Conservation (phyloP, 768 basidiomycete genomes). For the Gymnopilus dilepis region DNA sequence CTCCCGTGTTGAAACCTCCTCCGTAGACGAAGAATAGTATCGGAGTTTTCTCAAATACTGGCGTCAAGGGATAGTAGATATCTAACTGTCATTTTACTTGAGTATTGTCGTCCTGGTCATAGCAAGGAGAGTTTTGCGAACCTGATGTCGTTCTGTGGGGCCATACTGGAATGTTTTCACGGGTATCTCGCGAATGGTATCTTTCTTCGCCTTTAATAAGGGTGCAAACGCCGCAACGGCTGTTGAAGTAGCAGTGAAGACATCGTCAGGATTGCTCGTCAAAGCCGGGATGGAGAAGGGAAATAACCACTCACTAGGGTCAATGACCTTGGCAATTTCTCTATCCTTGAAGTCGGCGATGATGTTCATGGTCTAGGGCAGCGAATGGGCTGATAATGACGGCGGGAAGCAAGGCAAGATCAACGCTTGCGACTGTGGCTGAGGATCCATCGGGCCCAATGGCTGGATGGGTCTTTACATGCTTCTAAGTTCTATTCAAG, state of each 20-base stretch:
- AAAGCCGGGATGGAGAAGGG: conserved; percentile 6
- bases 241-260: conserved; percentile 27
- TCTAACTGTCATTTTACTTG: conserved; percentile 53
- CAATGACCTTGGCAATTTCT: conserved; percentile 28
- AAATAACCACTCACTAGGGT: conserved; percentile 30
- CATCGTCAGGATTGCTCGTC: not conserved
- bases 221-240: conserved; percentile 56
- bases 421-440: not conserved
- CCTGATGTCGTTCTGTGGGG: conserved; percentile 53
- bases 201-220: conserved; percentile 51
- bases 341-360: conserved; percentile 27
- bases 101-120: too few species aligned
- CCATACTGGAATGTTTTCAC: conserved; percentile 65
- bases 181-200: conserved; percentile 51
- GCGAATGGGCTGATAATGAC: not conserved
- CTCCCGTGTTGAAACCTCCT: conserved; percentile 62
- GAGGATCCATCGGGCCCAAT: not conserved
- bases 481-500: not conserved
- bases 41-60: conserved; percentile 39
- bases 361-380: conserved; percentile 24
- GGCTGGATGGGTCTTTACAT: not conserved
- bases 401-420: not conserved
- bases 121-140: not conserved
- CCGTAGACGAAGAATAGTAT: conserved; percentile 72
- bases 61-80: conserved; percentile 60